These are phyloP conservation scores for Podospora anserina DNA, from an alignment of 495 filamentous ascomycete genomes.

Conservation along the genomic window DNA sequence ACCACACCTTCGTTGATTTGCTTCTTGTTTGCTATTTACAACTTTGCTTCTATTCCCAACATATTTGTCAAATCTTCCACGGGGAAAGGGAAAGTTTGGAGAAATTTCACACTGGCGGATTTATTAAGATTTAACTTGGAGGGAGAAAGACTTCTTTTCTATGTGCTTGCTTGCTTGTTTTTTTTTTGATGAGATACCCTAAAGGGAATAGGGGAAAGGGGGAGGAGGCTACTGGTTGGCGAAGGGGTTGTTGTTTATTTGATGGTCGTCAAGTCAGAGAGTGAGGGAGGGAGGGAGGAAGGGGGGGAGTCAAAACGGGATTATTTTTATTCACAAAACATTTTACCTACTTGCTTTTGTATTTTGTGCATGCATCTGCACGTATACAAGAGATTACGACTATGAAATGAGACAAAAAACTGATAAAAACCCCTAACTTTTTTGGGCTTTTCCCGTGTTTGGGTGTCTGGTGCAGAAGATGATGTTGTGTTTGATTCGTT, in stretches of 20 bases:
- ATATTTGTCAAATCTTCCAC: slow-evolving; percentile 6
- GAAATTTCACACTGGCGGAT: slow-evolving; percentile 13
- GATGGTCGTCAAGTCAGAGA: neutral
- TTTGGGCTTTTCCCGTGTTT: too few species aligned
- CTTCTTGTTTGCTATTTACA: slow-evolving; percentile 5
- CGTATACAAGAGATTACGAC: neutral
- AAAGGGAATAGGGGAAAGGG: neutral
- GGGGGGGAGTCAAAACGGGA: neutral
- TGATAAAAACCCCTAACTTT: too few species aligned
- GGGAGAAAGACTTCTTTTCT: neutral
- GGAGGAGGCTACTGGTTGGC: slow-evolving; percentile 1
- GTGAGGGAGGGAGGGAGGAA: neutral
- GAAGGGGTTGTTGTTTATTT: neutral
- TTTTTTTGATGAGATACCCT: slow-evolving; percentile 2
- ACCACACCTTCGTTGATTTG: neutral
- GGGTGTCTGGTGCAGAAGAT: too few species aligned
- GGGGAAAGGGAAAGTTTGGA: slow-evolving; percentile 30
- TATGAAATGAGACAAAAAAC: too few species aligned
- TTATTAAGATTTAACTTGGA: neutral
- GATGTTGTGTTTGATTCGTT: too few species aligned
- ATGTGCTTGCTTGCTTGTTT: neutral
- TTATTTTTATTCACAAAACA: neutral
- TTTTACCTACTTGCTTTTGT: neutral
- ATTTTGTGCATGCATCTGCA: slow-evolving; percentile 1
- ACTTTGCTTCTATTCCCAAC: slow-evolving; percentile 5